A percentile compares a stretch with the other conserved stretches of the same genome.
Evolutionary conservation across 2,329 filamentous ascomycete genomes (phyloP).

Genomic region (Pseudogymnoascus sp.): DNA sequence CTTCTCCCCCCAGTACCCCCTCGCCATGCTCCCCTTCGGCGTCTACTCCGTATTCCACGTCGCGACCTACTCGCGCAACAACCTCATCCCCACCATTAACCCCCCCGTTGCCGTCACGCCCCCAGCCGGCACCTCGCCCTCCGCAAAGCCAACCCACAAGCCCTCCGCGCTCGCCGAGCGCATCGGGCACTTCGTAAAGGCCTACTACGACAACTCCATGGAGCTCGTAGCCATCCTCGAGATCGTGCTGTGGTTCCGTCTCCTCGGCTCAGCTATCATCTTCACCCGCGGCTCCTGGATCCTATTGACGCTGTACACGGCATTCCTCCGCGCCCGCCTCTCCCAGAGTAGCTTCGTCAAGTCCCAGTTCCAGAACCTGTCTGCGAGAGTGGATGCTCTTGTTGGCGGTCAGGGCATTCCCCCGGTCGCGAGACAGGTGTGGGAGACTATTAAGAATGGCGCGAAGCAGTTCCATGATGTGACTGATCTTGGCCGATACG

Average conservation of each 20-base stretch:
- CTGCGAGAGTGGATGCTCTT: conserved; percentile 68
- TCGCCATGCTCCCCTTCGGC: conserved; percentile 86
- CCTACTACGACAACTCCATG: conserved; percentile 97
- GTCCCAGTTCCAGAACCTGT: conserved; percentile 62
- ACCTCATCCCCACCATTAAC: conserved; percentile 79
- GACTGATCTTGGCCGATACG: conserved; percentile 71
- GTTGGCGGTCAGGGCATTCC: conserved; percentile 82
- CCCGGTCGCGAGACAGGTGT: conserved; percentile 67
- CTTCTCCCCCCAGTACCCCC: conserved; percentile 75
- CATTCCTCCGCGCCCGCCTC: conserved; percentile 85
- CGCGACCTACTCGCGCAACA: conserved; percentile 88
- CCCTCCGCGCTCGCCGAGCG: conserved; percentile 59
- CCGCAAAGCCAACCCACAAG: conserved; percentile 45
- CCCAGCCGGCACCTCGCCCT: conserved; percentile 45
- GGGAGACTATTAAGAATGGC: conserved; percentile 68
- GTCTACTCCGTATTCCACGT: conserved; percentile 99
- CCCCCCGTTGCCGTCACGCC: conserved; percentile 50
- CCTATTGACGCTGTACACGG: conserved; percentile 73
- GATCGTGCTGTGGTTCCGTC: conserved; percentile 75
- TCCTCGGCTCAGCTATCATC: conserved; percentile 70
- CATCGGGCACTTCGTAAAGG: conserved; percentile 91
- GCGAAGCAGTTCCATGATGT: conserved; percentile 66
- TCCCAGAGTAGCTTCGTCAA: conserved; percentile 91
- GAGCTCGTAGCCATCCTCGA: conserved; percentile 82
- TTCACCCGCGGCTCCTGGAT: conserved; percentile 92